Evolutionary conservation across 1,284 basidiomycete genomes (phyloP).

Genomic region (Testicularia cyperi): DNA sequence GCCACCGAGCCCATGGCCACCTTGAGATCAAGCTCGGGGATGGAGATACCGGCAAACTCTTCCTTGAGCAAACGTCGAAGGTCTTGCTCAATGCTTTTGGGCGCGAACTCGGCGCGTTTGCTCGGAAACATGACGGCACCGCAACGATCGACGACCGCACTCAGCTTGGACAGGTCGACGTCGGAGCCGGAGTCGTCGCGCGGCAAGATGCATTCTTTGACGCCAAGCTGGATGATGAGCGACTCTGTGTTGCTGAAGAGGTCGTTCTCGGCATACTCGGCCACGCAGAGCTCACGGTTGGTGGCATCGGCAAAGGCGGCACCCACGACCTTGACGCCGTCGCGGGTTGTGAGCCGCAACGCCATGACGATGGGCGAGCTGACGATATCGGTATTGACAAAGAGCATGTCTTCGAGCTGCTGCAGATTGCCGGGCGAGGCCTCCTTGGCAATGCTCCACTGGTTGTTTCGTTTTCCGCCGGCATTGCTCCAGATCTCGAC

Average conservation of each 20-base stretch:
- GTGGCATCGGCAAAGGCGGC: constrained; percentile 66
- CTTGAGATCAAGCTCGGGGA: constrained; percentile 74
- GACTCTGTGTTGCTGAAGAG: constrained; percentile 96
- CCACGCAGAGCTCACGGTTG: constrained; percentile 66
- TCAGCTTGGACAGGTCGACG: constrained; percentile 69
- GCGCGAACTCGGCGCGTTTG: constrained; percentile 76
- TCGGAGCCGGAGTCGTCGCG: constrained; percentile 67
- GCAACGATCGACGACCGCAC: constrained; percentile 73
- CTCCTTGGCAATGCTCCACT: constrained; percentile 72
- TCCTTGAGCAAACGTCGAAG: constrained; percentile 71
- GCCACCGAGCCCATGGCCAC: constrained; percentile 76
- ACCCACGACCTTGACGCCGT: constrained; percentile 64
- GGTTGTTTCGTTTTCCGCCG: constrained; percentile 71
- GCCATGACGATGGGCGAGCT: constrained; percentile 88
- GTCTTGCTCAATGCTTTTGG: constrained; percentile 81
- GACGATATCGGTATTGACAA: constrained; percentile 77
- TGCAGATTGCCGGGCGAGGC: constrained; percentile 94
- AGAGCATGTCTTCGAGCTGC: constrained; percentile 89
- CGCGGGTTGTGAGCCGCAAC: constrained; percentile 73
- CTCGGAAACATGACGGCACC: constrained; percentile 86
- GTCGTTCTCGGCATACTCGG: constrained; percentile 93
- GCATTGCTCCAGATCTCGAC: constrained; percentile 74
- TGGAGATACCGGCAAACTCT: constrained; percentile 58
- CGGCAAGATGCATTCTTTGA: constrained; percentile 81
- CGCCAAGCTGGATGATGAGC: constrained; percentile 89